These are phyloP conservation scores for Monosporozyma unispora DNA, from an alignment of 805 yeast genomes.

Conservation along the genomic window DNA sequence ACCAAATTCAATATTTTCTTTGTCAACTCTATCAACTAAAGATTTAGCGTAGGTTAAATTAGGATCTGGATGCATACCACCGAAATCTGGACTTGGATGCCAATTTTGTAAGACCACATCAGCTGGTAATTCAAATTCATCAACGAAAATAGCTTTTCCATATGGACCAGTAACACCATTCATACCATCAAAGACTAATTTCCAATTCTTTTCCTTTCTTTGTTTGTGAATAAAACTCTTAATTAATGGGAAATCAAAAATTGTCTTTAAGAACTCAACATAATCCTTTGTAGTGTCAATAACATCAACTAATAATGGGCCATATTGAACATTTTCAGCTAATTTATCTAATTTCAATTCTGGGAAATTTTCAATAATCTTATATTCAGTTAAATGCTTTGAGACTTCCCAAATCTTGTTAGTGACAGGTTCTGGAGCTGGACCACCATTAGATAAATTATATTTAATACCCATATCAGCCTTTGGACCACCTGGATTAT, in stretches of 20 bases:
- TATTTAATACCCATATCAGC: constrained; percentile 94
- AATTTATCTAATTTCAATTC: constrained; percentile 50
- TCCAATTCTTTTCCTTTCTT: constrained; percentile 47
- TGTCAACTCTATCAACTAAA: constrained; percentile 76
- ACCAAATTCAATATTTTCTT: constrained; percentile 78
- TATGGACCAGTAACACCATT: constrained; percentile 98
- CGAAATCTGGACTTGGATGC: constrained; percentile 83
- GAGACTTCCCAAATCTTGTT: constrained; percentile 74
- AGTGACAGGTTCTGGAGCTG: constrained; percentile 94
- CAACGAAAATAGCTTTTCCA: constrained; percentile 73
- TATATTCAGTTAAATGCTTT: constrained; percentile 49
- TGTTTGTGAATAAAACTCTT: constrained; percentile 49
- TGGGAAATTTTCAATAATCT: constrained; percentile 50
- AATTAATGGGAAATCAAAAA: constrained; percentile 83
- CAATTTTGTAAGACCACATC: constrained; percentile 65
- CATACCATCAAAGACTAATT: constrained; percentile 77
- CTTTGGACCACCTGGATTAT: constrained; percentile 94
- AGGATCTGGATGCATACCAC: constrained; percentile 98
- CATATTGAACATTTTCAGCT: constrained; percentile 43
- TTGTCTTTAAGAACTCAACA: constrained; percentile 66
- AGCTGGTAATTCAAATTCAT: constrained; percentile 71
- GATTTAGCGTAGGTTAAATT: constrained; percentile 89
- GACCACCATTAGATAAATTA: constrained; percentile 92
- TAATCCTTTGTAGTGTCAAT: constrained; percentile 77
- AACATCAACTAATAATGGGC: constrained; percentile 65